Conservation (phyloP, 345 rosid species). For the Limnanthes douglasii region DNA sequence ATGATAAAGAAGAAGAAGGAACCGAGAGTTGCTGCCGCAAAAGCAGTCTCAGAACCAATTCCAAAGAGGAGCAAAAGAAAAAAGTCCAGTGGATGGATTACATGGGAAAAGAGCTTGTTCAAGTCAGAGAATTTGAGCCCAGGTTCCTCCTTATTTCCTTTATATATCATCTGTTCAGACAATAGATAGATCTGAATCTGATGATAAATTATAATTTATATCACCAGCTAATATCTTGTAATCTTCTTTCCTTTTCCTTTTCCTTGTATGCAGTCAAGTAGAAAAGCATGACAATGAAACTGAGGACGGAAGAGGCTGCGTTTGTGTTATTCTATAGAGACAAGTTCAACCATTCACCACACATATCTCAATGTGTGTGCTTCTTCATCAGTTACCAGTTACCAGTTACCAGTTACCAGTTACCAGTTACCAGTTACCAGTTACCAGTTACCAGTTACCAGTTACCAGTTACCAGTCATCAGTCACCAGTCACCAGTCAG, state of each 20-base stretch:
- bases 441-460: too few species aligned
- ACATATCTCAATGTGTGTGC: too few species aligned
- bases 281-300: slow-evolving; percentile 22
- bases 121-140: slow-evolving; percentile 64
- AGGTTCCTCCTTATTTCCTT: slow-evolving; percentile 21
- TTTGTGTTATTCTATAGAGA: slow-evolving; percentile 45
- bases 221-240: neutral
- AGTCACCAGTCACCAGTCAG: too few species aligned
- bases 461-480: too few species aligned
- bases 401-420: too few species aligned
- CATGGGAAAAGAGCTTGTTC: slow-evolving; percentile 60
- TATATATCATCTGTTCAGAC: neutral
- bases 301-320: slow-evolving; percentile 25
- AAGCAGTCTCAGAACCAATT: slow-evolving; percentile 34
- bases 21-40: slow-evolving; percentile 16
- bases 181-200: neutral
- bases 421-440: too few species aligned
- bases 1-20: slow-evolving; percentile 11
- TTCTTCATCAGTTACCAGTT: too few species aligned
- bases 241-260: slow-evolving; percentile 1
- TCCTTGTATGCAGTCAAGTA: slow-evolving; percentile 24
- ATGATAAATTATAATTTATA: slow-evolving; percentile 1
- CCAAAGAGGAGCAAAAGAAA: slow-evolving; percentile 26
- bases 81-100: slow-evolving; percentile 71
- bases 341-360: too few species aligned